Conservation (phyloP, 371 early-diverging fungal genomes). For the Saksenaea vasiformis region DNA sequence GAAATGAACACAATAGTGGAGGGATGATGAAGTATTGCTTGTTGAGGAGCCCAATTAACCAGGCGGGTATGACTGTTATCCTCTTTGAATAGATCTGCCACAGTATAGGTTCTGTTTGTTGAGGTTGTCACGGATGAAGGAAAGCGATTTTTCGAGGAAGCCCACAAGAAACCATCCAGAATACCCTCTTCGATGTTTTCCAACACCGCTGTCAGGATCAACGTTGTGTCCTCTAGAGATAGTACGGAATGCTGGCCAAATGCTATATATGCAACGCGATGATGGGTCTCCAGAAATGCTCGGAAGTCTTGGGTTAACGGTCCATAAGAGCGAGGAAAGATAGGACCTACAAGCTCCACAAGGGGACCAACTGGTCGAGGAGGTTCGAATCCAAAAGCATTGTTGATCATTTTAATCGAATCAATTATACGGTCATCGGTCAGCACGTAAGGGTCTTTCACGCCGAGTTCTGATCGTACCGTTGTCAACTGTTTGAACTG, state of each 20-base stretch:
- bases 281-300: slow-evolving; percentile 19
- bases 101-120: slow-evolving; percentile 3
- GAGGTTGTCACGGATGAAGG: slow-evolving; percentile 15
- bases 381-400: slow-evolving; percentile 23
- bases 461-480: not conserved
- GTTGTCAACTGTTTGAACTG: not conserved
- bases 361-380: slow-evolving; percentile 36
- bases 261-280: slow-evolving; percentile 32
- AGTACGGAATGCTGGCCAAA: slow-evolving; percentile 32
- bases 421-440: slow-evolving; percentile 2
- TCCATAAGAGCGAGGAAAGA: slow-evolving; percentile 19
- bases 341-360: slow-evolving; percentile 39
- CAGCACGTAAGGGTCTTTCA: not conserved
- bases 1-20: slow-evolving; percentile 34
- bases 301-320: slow-evolving; percentile 3
- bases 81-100: not conserved
- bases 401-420: slow-evolving; percentile 35
- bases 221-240: not conserved
- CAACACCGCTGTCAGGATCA: slow-evolving; percentile 18
- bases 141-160: not conserved
- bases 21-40: slow-evolving; percentile 37
- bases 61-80: slow-evolving; percentile 15
- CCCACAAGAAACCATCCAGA: slow-evolving; percentile 44
- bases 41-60: slow-evolving; percentile 42
- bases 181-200: slow-evolving; percentile 15